phyloP scores from a whole-genome alignment of 2,329 filamentous ascomycete genomes.

The Dactylella cylindrospora region DNA sequence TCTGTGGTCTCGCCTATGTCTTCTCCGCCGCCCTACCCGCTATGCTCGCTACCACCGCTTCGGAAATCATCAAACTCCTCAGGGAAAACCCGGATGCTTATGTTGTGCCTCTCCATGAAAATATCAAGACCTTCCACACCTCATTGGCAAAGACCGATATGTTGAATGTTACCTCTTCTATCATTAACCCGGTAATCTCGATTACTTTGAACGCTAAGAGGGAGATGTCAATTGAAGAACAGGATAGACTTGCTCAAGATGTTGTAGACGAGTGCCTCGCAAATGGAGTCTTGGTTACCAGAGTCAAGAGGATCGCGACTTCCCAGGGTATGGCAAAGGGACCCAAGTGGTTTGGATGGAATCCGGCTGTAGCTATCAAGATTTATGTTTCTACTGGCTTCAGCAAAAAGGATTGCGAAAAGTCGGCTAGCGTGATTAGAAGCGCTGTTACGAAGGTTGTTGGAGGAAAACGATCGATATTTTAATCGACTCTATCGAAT shows the following conservation, averaged over 20 bases:
- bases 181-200: conserved; percentile 20
- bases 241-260: conserved; percentile 82
- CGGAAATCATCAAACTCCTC: conserved; percentile 81
- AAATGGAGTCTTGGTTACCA: conserved; percentile 86
- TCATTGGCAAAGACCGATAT: conserved; percentile 96
- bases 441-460: conserved; percentile 95
- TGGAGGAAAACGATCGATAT: conserved; percentile 55
- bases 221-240: conserved; percentile 58
- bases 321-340: conserved; percentile 54
- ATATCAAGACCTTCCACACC: conserved; percentile 78
- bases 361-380: conserved; percentile 72
- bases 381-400: conserved; percentile 85
- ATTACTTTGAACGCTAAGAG: conserved; percentile 30
- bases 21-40: conserved; percentile 94
- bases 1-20: conserved; percentile 88
- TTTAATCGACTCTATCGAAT: too few species aligned
- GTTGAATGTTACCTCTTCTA: conserved; percentile 61
- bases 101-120: conserved; percentile 75
- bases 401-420: conserved; percentile 92
- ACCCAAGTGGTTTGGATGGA: conserved; percentile 69
- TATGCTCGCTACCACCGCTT: conserved; percentile 91
- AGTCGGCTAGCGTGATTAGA: conserved; percentile 80
- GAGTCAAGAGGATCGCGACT: conserved; percentile 76
- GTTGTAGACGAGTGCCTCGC: conserved; percentile 93
- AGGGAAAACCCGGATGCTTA: conserved; percentile 79